Conservation (phyloP, 129 eudicot species). For the Flaveria bidentis region DNA sequence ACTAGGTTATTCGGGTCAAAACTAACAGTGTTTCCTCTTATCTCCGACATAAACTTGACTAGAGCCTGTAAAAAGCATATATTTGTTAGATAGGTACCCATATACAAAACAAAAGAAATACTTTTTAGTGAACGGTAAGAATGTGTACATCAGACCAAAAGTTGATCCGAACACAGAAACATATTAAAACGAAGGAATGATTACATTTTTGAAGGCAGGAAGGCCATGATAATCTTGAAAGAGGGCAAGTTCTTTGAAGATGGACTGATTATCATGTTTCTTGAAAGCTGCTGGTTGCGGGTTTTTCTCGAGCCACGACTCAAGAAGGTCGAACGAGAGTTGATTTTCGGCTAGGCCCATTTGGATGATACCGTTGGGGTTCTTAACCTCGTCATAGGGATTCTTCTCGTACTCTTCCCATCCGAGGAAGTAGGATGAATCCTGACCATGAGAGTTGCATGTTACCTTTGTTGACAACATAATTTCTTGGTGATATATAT, state of each 20-base stretch:
- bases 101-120: background rate
- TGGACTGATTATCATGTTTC: slow-evolving; percentile 51
- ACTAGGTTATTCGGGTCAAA: slow-evolving; percentile 74
- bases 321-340: slow-evolving; percentile 83
- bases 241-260: slow-evolving; percentile 84
- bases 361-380: slow-evolving; percentile 84
- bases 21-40: slow-evolving; percentile 74
- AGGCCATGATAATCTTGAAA: slow-evolving; percentile 98
- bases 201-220: slow-evolving; percentile 90
- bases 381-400: slow-evolving; percentile 59
- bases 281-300: slow-evolving; percentile 75
- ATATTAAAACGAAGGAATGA: background rate
- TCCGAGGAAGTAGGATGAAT: slow-evolving; percentile 92
- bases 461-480: slow-evolving; percentile 70
- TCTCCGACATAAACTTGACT: slow-evolving; percentile 72
- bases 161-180: too few species aligned
- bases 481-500: slow-evolving; percentile 23
- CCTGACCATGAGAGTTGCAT: slow-evolving; percentile 84
- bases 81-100: background rate
- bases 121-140: too few species aligned
- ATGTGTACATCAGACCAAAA: too few species aligned
- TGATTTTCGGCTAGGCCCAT: slow-evolving; percentile 98
- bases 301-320: slow-evolving; percentile 72
- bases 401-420: slow-evolving; percentile 99
- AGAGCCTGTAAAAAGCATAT: slow-evolving; percentile 59